Percentiles rank a stretch among this genome's conserved stretches.
Evolutionary conservation across 1,284 basidiomycete species (phyloP).

Genomic region (Xanthoconium separans): DNA sequence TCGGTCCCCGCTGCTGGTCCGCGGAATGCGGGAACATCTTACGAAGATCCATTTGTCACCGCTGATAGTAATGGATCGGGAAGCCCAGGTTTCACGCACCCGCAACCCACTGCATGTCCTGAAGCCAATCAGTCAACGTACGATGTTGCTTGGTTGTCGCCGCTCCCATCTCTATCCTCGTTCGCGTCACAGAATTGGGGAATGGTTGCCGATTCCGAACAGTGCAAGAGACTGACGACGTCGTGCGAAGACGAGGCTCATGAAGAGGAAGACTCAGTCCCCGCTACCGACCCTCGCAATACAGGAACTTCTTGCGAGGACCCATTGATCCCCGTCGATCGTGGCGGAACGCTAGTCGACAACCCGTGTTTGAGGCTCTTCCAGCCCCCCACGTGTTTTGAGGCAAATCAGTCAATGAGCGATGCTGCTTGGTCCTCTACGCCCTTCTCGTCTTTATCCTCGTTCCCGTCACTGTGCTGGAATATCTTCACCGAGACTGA

Average conservation of each 20-base stretch:
- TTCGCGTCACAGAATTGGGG: constrained; percentile 10
- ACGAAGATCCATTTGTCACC: too few relatives aligned
- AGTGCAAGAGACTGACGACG: neutral
- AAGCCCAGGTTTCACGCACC: too few relatives aligned
- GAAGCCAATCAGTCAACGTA: too few relatives aligned
- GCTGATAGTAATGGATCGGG: too few relatives aligned
- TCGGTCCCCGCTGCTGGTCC: too few relatives aligned
- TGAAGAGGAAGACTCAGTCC: neutral
- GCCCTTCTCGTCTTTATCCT: neutral
- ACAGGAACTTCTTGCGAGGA: neutral
- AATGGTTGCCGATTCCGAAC: neutral
- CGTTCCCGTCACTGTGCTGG: constrained; percentile 10
- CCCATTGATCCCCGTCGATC: neutral
- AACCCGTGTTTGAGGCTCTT: neutral
- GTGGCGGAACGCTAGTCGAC: neutral
- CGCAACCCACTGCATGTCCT: too few relatives aligned
- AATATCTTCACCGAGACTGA: neutral
- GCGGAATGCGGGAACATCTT: too few relatives aligned
- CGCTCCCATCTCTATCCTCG: constrained; percentile 1
- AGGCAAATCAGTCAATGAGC: neutral
- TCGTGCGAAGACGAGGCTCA: neutral
- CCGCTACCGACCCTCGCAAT: neutral
- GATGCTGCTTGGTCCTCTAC: neutral
- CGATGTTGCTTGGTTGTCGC: too few relatives aligned
- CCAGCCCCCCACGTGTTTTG: neutral